These are phyloP conservation scores for Penicillium cinerascens DNA, from an alignment of 495 filamentous ascomycete species.

Conservation along the genomic window DNA sequence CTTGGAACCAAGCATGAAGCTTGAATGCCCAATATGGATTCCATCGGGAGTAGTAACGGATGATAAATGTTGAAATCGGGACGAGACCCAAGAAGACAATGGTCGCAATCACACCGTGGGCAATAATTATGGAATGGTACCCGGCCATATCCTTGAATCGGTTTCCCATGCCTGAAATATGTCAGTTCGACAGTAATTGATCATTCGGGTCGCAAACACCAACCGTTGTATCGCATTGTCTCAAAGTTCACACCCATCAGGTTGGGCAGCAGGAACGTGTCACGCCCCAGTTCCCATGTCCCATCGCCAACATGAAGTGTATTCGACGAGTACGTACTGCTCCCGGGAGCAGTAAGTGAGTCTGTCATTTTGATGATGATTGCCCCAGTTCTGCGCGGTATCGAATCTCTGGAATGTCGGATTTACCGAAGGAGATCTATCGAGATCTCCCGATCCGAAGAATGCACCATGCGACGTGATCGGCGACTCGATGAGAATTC, in stretches of 20 bases:
- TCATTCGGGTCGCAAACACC: slow-evolving; percentile 15
- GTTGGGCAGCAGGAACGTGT: slow-evolving; percentile 86
- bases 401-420: slow-evolving; percentile 32
- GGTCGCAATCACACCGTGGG: slow-evolving; percentile 80
- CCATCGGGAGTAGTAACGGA: slow-evolving; percentile 65
- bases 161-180: slow-evolving; percentile 78
- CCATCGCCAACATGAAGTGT: slow-evolving; percentile 86
- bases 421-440: slow-evolving; percentile 44
- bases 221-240: slow-evolving; percentile 96
- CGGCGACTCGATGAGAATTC: slow-evolving; percentile 13
- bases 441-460: slow-evolving; percentile 44
- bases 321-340: slow-evolving; percentile 76
- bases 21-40: slow-evolving; percentile 65
- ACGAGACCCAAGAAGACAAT: slow-evolving; percentile 86
- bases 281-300: slow-evolving; percentile 80
- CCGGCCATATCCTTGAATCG: slow-evolving; percentile 70
- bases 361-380: slow-evolving; percentile 34
- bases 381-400: slow-evolving; percentile 10
- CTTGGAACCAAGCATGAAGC: slow-evolving; percentile 81
- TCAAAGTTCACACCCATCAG: slow-evolving; percentile 83
- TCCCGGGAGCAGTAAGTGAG: slow-evolving; percentile 70
- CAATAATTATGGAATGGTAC: slow-evolving; percentile 76
- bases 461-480: slow-evolving; percentile 47
- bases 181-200: slow-evolving; percentile 1
- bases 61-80: slow-evolving; percentile 70